These are phyloP conservation scores for Cicer yamashitae DNA, from an alignment of 306 rosid species.

Conservation along the genomic window DNA sequence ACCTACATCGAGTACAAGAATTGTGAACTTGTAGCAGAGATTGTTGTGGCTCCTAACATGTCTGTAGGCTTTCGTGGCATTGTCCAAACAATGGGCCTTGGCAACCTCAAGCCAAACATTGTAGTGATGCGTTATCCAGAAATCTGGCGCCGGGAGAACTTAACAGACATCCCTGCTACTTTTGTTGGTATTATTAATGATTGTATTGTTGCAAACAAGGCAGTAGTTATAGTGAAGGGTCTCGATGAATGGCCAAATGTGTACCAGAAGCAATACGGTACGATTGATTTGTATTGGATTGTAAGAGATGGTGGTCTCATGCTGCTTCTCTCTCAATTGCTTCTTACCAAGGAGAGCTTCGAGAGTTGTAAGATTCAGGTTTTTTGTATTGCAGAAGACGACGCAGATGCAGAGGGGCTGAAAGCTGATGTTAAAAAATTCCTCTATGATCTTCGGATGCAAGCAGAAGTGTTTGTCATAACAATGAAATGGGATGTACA, in stretches of 20 bases:
- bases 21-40: conserved; percentile 99
- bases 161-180: conserved; percentile 89
- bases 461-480: conserved; percentile 93
- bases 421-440: conserved; percentile 97
- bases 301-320: conserved; percentile 99
- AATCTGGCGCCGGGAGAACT: conserved; percentile 97
- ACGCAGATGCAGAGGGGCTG: conserved; percentile 85
- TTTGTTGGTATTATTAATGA: conserved; percentile 91
- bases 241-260: conserved; percentile 99
- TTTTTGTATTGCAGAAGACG: conserved; percentile 98
- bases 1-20: conserved; percentile 94
- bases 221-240: conserved; percentile 96
- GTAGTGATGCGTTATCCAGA: conserved; percentile 99
- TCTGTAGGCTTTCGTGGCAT: conserved; percentile 95
- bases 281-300: conserved; percentile 96
- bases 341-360: conserved; percentile 89
- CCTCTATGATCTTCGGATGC: conserved; percentile 96
- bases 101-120: conserved; percentile 97
- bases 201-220: conserved; percentile 97
- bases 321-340: conserved; percentile 98
- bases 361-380: conserved; percentile 99
- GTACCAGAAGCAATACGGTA: conserved; percentile 95
- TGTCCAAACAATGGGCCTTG: conserved; percentile 98
- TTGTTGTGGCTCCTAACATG: conserved; percentile 95
- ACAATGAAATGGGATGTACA: conserved; percentile 87